Evolutionary conservation across 2,329 filamentous ascomycete genomes (phyloP), one percentile per base, ranked within the genome.

Genomic region (Fusarium kyushuense): DNA sequence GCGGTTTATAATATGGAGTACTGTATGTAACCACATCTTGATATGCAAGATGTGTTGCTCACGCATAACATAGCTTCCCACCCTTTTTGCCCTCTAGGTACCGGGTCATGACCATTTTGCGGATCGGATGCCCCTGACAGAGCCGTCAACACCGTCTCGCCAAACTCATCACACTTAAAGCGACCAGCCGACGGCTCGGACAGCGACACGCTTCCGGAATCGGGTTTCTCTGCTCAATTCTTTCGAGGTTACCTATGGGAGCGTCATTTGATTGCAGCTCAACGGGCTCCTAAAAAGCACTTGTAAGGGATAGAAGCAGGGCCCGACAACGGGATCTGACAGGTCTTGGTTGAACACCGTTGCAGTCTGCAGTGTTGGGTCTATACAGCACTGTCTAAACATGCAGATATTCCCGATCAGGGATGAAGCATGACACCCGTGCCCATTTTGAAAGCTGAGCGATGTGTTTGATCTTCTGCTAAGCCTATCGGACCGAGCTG

Each of bases 401-500:
- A 46, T 52, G 45, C 49, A 23, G 38, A 21, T 35, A 48, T 25
- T 32, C 48, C 43, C 43, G 17, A 49, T 63, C 54, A 42, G 42
- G 49, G 43, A 29, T 32, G 30, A 32, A 32, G 46, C 41, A 70
- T 70, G 62, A 58, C 38, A 49, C 57, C 58, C 38, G 46, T 67
- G 41, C 54, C 53, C 47, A 41, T 63, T 42, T 51, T 59, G 63
- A 57, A 54, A 58, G 41, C 47, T 46, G 40, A 33, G 58, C 51
- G 58, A 59, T 41, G 53, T 64, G 56, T 69, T 70, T 73, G 65
- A 57, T 54, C 43, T 52, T 53, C 45, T 48, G 13, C 33, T 57
- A 40, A 65, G 66, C 58, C 55, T 65, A 69, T 72, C 71, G 70
- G 70, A 56, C 72, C 72, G 69, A 71, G 67, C 48, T 61, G 42